Evolutionary conservation across 2,329 filamentous ascomycete genomes (phyloP), one percentile per base, ranked within the genome.

Genomic region (Aspergillus terreus): DNA sequence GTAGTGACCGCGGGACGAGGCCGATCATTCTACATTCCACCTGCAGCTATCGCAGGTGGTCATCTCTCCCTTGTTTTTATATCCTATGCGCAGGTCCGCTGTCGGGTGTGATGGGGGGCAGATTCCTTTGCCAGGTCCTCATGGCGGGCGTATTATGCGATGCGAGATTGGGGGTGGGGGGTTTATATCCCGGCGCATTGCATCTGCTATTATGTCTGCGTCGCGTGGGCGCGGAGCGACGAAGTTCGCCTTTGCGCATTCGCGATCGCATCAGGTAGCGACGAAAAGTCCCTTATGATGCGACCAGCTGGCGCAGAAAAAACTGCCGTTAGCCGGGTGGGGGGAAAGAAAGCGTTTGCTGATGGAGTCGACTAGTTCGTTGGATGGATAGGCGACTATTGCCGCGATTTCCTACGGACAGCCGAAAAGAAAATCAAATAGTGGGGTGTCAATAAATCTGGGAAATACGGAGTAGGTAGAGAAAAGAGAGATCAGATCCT

Each of bases 291-390:
- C 40, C 47, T 40, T 32, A 12, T 42, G 42, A 17, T 33, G 32
- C 23, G 42, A 36, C 48, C 46, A 54, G 51, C 46, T 55, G 56
- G 58, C 51, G 51, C 56, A 57, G 50, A 45, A 52, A 30, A 30
- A 30, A 30, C 27, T 56, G 55, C 57, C 55, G 53, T 58, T 59
- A 50, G 53, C 55, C 54, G 51, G 46, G 46, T 40, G 33, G 46
- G 45, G 46, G 42, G 42, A 27, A 32, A 43, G 12, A 25, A 17
- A 38, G 35, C 35, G 15, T 38, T 38, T 38, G 35, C 35, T 42
- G 40, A 23, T 42, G 40, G 40, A 17, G 15, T 42, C 6, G 12
- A 38, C 35, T 17, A 38, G 35, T 30, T 30, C 27, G 35, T 38
- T 17, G 35, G 35, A n/a, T n/a, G 35, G 35, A n/a, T 38, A n/a